Base-by-base conservation (phyloP, 2,329 filamentous ascomycete species). In the Aspergillus tanneri region DNA sequence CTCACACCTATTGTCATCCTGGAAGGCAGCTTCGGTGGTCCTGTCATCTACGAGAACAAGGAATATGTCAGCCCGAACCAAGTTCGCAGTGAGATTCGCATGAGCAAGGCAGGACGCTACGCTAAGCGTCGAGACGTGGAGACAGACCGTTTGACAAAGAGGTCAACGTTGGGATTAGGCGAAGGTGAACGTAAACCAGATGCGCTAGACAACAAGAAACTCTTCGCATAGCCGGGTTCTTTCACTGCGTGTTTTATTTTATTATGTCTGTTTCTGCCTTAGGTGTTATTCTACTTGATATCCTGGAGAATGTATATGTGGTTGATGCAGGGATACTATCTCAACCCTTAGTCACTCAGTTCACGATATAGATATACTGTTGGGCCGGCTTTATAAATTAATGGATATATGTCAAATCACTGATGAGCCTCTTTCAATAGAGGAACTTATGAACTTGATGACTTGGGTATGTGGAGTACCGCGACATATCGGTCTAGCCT, bases 1-100 rank as follows among this genome's bases (percentile, higher is more conserved):
- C 77, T 96, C 42, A 96, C 90, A 21, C 92, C 93, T 1, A 96
- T 96, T 57, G 85, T 97, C 48, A 96, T 97, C 58, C 84, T 95
- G 60, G 93, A 99, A 69, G 90, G 90, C 35, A 91, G 88, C 52
- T 97, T 99, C 61, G 92, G 92, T 45, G 93, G 93, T 0, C 92
- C 93, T 3, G 90, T 97, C 56, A 95, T 99, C 65, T 99, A 95
- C 74, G 90, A 97, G 77, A 97, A 97, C 77, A 93, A 90, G 78
- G 87, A 96, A 69, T 99, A 96, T 63, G 88, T 99, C 45, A 93
- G 87, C 58, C 93, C 93, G 8, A 99, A 99, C 81, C 89, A 96
- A 73, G 83, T 97, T 55, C 81, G 93, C 57, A 79, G 89, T 32
- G 93, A 97, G 55, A 71, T 95, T 59, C 79, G 89, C 59, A 77